Conservation (phyloP, 805 yeast genomes). For the Zygoascus flipseniorum region DNA sequence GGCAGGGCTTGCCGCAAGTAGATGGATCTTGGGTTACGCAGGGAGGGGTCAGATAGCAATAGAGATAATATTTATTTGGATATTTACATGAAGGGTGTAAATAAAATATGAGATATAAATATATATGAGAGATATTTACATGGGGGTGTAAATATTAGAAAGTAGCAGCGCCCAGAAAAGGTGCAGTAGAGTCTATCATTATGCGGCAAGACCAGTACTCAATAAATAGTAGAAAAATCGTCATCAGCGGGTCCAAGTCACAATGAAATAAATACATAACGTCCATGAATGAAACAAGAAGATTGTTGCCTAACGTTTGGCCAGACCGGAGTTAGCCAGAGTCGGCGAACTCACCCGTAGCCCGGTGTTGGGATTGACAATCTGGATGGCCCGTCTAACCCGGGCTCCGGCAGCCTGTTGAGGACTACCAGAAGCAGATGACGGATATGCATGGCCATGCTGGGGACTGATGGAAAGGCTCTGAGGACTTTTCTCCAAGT, state of each 20-base stretch:
- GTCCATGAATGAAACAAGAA: no score
- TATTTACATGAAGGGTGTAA: neutral
- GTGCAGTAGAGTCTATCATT: neutral
- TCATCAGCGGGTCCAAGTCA: no score
- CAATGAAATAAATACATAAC: no score
- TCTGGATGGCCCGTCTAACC: constrained; percentile 35
- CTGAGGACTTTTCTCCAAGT: neutral
- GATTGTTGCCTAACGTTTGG: neutral
- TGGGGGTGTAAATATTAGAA: neutral
- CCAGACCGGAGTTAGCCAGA: constrained; percentile 6
- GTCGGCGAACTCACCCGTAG: constrained; percentile 21
- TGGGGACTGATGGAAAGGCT: neutral
- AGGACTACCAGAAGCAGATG: constrained; percentile 7
- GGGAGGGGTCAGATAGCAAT: neutral
- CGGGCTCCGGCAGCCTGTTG: constrained; percentile 10
- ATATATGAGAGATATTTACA: neutral
- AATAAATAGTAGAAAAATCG: neutral
- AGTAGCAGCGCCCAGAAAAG: neutral
- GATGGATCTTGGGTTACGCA: neutral
- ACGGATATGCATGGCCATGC: neutral
- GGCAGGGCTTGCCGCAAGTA: neutral
- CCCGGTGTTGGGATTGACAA: constrained; percentile 49
- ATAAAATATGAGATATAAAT: neutral
- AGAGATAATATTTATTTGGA: no score
- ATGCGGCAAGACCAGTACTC: neutral